Conservation (phyloP, 2,329 filamentous ascomycete species). For the Apiospora sp. region DNA sequence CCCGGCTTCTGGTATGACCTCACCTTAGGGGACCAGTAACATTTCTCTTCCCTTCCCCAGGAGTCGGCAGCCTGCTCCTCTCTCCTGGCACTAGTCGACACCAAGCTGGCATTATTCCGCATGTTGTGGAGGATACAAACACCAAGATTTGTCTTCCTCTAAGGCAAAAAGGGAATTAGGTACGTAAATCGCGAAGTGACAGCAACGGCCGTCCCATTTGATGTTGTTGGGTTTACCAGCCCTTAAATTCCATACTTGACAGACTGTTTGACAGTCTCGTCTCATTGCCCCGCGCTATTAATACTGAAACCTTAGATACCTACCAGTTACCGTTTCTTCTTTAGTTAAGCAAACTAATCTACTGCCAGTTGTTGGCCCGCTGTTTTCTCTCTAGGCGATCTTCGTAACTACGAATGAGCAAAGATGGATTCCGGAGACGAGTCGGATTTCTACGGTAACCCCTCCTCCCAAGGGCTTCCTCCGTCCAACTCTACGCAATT, state of each 20-base stretch:
- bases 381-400: background rate
- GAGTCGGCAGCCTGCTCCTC: background rate
- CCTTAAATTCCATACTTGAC: background rate
- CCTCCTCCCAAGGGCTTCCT: background rate
- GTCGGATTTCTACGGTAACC: constrained; percentile 64
- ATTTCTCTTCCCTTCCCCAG: constrained; percentile 6
- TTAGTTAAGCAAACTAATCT: background rate
- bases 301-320: background rate
- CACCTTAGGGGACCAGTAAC: background rate
- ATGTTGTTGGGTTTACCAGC: background rate
- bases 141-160: background rate
- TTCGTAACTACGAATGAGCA: background rate
- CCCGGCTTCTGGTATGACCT: constrained; percentile 11
- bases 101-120: background rate
- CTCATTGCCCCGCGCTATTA: background rate
- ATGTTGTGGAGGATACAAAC: background rate
- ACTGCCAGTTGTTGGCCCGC: background rate
- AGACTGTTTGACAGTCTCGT: background rate
- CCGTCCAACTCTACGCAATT: background rate
- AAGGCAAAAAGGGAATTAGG: background rate
- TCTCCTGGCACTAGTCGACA: background rate
- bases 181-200: background rate
- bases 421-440: constrained; percentile 54
- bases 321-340: background rate
- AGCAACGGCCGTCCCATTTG: background rate